Conservation (phyloP, 306 rosid species). For the Casuarina equisetifolia region DNA sequence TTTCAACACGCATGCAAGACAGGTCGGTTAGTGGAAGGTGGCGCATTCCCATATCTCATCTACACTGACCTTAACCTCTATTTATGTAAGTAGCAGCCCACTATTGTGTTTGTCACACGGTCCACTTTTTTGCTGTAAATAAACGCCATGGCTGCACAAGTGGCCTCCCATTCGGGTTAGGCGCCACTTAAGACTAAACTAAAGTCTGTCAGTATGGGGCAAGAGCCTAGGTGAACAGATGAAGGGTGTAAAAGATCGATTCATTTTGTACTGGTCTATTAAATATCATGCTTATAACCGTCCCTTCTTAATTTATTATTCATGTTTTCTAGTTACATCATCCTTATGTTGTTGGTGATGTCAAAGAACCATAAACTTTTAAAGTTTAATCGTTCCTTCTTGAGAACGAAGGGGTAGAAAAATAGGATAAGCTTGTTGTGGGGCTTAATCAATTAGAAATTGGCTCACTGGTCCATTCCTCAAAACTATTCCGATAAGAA, state of each 20-base stretch:
- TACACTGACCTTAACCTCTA: not conserved
- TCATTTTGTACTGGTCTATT: slow-evolving; percentile 9
- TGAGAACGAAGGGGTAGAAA: slow-evolving; percentile 8
- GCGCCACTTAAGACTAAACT: slow-evolving; percentile 31
- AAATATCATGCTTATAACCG: slow-evolving; percentile 1
- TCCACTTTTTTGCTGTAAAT: not conserved
- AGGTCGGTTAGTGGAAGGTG: slow-evolving; percentile 56
- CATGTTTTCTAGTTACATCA: slow-evolving; percentile 19
- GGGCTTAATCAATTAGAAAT: not conserved
- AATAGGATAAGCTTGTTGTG: not conserved
- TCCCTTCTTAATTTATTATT: slow-evolving; percentile 1
- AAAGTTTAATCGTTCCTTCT: not conserved
- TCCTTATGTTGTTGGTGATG: slow-evolving; percentile 37
- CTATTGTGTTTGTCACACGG: slow-evolving; percentile 14
- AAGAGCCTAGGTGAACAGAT: slow-evolving; percentile 1
- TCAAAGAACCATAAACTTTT: slow-evolving; percentile 20
- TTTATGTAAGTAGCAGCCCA: slow-evolving; percentile 8
- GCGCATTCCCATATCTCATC: slow-evolving; percentile 35
- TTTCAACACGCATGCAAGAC: slow-evolving; percentile 71
- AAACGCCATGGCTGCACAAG: slow-evolving; percentile 24
- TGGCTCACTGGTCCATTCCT: not conserved
- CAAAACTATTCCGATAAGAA: not conserved
- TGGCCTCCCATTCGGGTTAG: slow-evolving; percentile 31
- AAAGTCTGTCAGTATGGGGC: slow-evolving; percentile 20
- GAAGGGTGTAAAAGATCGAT: slow-evolving; percentile 6